Evolutionary conservation across 768 basidiomycete genomes (phyloP), one percentile per base, ranked within the genome.

Genomic region (Rhodotorula diobovata): DNA sequence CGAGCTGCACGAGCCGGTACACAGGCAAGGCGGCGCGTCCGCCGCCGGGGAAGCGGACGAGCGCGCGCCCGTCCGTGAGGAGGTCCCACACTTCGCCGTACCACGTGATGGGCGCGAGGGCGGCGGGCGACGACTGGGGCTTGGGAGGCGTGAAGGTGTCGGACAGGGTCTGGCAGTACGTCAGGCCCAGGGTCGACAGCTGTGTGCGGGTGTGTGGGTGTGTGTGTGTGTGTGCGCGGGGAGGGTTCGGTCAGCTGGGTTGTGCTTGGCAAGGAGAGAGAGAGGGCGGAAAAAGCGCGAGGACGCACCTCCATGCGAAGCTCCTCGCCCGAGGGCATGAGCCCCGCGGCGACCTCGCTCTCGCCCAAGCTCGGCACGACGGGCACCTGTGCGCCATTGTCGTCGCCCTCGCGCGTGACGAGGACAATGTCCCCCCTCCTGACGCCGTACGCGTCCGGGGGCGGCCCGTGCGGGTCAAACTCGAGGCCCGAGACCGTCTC

Each of bases 321-420:
- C 20, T 63, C n/a, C 25, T 74, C 73, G 3, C 63, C 66, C 0
- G 4, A 18, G 8, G 73, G 69, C 63, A 74, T 71, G 23, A 56
- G 15, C 35, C 67, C 73, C 0, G 67, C 61, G 12, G 32, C 85
- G 35, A 91, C 87, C 88, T 93, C 92, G 35, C 91, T 79, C 80
- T 93, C 90, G 37, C 93, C 93, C 37, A 97, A 89, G 61, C 84
- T 84, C 16, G 93, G 92, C 43, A 97, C 89, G 67, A 84, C 83
- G 8, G 93, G 90, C 21, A 82, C 79, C 41, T 84, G 78, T 45
- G 85, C 85, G 18, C 91, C 90, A 78, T 94, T 96, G 58, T 25
- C n/a, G 54, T 63, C 63, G 23, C 86, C 87, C 73, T 83, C 82
- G 11, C 81, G 82, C 79, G 92, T 89, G 63, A 95, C 83, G 75